Base-by-base conservation (phyloP, 2,329 filamentous ascomycete species). In the Capronia coronata region DNA sequence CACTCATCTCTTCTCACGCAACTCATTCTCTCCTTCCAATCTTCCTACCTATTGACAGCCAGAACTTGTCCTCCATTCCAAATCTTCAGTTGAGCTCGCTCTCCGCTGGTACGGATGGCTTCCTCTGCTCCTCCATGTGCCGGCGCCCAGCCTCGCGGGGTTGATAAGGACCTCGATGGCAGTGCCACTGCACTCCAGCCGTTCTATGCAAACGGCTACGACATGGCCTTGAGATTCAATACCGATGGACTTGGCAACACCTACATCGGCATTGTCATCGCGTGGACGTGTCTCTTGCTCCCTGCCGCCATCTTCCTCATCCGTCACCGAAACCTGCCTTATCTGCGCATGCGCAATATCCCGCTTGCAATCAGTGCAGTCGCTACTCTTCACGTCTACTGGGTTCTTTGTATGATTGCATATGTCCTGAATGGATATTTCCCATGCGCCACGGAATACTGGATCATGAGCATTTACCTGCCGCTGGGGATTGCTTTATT, bases 401-500 rank as follows among this genome's bases (percentile, higher is more conserved):
- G 62, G 58, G 55, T 63, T 25, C 54, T 63, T 8, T 63, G 62
- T 23, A 64, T 70, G 49, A 59, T 68, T 25, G 65, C 62, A 13
- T 64, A 63, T 42, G 62, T 67, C 46, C 54, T 70, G 6, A 67
- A 67, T 25, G 51, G 65, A 4, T 49, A 60, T 19, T 61, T 68
- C 49, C 76, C 78, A 0, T 77, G 77, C 45, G 67, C 72, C 16
- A 70, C 71, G 13, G 78, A 83, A 64, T 85, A 74, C 62, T 85
- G 80, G 79, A 73, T 82, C 64, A 85, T 85, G 82, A 75, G 77
- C 54, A 70, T 80, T 48, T 82, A 79, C 63, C 68, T 84, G 2
- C 82, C 82, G 9, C 75, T 80, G 41, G 81, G 82, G 19, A 79
- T 85, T 47, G 80, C 79, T 6, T 66, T 85, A 3, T 84, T 84